Evolutionary conservation across 495 filamentous ascomycete genomes (phyloP), one percentile per base, ranked within the genome.

Genomic region (Penicillium antarcticum): DNA sequence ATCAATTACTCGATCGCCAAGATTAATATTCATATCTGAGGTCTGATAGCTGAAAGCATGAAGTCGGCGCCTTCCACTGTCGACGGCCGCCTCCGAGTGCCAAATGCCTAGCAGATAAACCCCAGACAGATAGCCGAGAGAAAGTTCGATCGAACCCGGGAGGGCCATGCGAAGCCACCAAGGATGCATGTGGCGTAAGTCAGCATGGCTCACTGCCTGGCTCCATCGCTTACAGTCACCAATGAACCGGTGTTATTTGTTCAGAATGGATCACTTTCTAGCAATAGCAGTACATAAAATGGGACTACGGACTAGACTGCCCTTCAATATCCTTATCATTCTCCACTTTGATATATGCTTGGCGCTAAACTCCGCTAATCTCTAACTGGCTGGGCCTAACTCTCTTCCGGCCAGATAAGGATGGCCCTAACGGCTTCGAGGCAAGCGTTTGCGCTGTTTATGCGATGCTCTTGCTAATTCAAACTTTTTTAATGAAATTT

Each of bases 401-500:
- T 8, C 26, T 29, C 26, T 29, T 29, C 26, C 26, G 26, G 13
- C 17, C 24, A 48, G 36, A 40, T 48, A 49, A 49, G 18, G 1
- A 26, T 23, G 45, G 4, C 5, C 5, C 36, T 14, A 49, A 48
- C 46, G 4, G 1, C 5, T 26, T n/a, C 1, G 0, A 48, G 47
- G 2, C 13, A 12, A 42, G 43, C 17, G 29, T 19, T 10, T 6
- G 1, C 10, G n/a, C 0, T 16, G 18, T 23, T 62, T 62, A 62
- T 58, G 51, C 55, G 42, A 61, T 61, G 35, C 51, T 45, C 48
- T 62, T 58, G 55, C 58, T 62, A 56, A 62, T 58, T 13, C 35
- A 3, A 18, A 31, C 12, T 12, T 11, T 11, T 3, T 19, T 14
- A 7, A 16, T 17, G 21, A 23, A 34, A 51, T 36, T 24, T 11